Evolutionary conservation across 1,139 yeast species (phyloP).

Genomic region (Ogataea hybrid): DNA sequence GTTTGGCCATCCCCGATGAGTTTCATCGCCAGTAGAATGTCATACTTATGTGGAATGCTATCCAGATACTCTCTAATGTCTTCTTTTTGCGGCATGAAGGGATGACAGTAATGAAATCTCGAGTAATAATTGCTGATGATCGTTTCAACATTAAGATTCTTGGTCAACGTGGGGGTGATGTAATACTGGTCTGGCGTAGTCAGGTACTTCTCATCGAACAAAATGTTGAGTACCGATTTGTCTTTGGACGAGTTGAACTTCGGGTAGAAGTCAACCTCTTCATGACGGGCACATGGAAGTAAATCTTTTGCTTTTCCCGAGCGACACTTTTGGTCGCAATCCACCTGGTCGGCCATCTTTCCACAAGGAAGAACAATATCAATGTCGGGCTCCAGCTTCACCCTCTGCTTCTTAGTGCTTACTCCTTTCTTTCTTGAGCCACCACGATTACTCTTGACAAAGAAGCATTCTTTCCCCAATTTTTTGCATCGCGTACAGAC

Average conservation of each 20-base stretch:
- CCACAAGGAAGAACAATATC: slow-evolving; percentile 30
- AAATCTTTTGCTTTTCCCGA: not conserved
- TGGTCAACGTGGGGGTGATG: slow-evolving; percentile 29
- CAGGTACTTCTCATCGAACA: slow-evolving; percentile 23
- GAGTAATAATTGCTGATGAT: slow-evolving; percentile 39
- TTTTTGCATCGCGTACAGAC: slow-evolving; percentile 41
- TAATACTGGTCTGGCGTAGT: slow-evolving; percentile 25
- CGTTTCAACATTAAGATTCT: slow-evolving; percentile 26
- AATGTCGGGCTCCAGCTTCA: slow-evolving; percentile 6
- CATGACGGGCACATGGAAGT: slow-evolving; percentile 3
- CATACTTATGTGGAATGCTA: slow-evolving; percentile 36
- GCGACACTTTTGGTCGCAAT: slow-evolving; percentile 28
- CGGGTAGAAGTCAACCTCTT: slow-evolving; percentile 28
- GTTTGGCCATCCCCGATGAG: slow-evolving; percentile 46
- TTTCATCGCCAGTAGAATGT: slow-evolving; percentile 44
- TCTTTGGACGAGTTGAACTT: slow-evolving; percentile 30
- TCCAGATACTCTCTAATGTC: slow-evolving; percentile 36
- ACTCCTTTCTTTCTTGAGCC: slow-evolving; percentile 50
- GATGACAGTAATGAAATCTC: slow-evolving; percentile 42
- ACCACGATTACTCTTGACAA: slow-evolving; percentile 49
- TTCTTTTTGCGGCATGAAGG: slow-evolving; percentile 40
- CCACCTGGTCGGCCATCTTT: slow-evolving; percentile 20
- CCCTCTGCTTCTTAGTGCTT: slow-evolving; percentile 23
- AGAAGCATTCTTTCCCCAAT: slow-evolving; percentile 38
- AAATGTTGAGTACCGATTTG: slow-evolving; percentile 20